Evolutionary conservation across 176 grass and related monocot species (phyloP), one percentile per base, ranked within the genome.

Genomic region (Oryza longistaminata): DNA sequence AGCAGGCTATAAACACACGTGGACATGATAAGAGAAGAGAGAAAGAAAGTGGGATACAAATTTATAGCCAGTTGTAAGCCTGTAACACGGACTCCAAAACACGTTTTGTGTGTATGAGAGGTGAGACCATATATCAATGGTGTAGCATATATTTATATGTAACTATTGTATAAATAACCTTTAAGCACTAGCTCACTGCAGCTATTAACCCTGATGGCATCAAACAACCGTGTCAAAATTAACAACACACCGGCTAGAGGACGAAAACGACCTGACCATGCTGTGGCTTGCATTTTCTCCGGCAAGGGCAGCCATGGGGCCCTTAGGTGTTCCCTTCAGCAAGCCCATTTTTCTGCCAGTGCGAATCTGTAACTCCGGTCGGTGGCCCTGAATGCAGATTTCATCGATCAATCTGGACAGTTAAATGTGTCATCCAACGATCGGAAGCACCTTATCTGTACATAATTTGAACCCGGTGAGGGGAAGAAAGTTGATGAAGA

Each of bases 211-310:
- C 40, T 53, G 53, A 64, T 78, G 68, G 13, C 66, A 73, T 22
- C 79, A 71, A 80, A 76, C 62, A 76, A 66, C 64, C 73, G 67
- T 80, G 75, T 68, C 64, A 64, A 61, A 9, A 22, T 34, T 4
- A 88, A 50, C 58, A 31, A 84, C 12, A 25, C 66, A 80, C 82
- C 82, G 76, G 45, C 87, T 42, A 25, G 40, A 48, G 44, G 24
- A 40, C 61, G 68, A 79, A 80, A 89, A 75, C 69, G 82, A 85
- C 76, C 70, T 85, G 19, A 80, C 76, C 61, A n/a, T 73, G 22
- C 24, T 17, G n/a, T 65, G 68, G 1, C 53, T 15, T 68, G 83
- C 34, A 25, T 33, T 61, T 52, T 64, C 83, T 33, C 69, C 75
- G 68, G 87, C 81, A 79, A 80, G 34, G 75, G 24, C 70, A 70